Evolutionary conservation across 2,329 filamentous ascomycete species (phyloP), one percentile per base, ranked within the genome.

Genomic region (Rachicladosporium sp.): DNA sequence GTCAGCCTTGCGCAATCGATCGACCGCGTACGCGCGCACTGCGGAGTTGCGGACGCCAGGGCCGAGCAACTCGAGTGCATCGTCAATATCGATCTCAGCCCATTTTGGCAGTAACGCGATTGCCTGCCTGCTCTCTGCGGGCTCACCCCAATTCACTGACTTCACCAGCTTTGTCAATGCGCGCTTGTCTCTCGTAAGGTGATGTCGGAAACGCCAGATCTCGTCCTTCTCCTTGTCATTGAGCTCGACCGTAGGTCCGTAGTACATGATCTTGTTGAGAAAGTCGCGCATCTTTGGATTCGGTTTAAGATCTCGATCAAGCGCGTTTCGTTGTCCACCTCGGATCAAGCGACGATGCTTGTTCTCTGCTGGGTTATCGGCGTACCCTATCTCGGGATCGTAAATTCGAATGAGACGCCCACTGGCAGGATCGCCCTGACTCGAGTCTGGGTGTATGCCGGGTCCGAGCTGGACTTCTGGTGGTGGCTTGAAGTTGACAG

Each of bases 161-260:
- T 96, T 98, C 58, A 96, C 86, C 51, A 98, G 93, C 54, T 98
- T 98, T 29, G 89, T 98, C 42, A 96, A 69, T 2, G 89, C 68
- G 40, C 65, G 58, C 50, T 98, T 98, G 58, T 98, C 88, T 42
- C 87, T 74, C 1, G 88, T 91, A 13, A 98, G 64, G 59, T 95
- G 89, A 60, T 96, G 93, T 43, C 91, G 75, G 65, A 96, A 98
- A 53, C 93, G 91, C 93, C 93, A 98, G 12, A 98, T 78, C 37
- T 95, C 71, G 60, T 98, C 91, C 56, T 93, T 93, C 60, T 98
- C 91, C 57, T 95, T 88, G 0, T 86, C 76, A 1, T 78, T 86
- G 15, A 98, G 69, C 35, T 83, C 75, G 46, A 95, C 87, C 0
- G 89, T 94, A 3, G 91, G 91, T 5, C 89, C 87, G 54, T 95